Percentiles rank a stretch among this genome's conserved stretches.
These are phyloP conservation scores for Nothophytophthora sp. DNA, from an alignment of 352 stramenopile genomes.

Conservation along the genomic window DNA sequence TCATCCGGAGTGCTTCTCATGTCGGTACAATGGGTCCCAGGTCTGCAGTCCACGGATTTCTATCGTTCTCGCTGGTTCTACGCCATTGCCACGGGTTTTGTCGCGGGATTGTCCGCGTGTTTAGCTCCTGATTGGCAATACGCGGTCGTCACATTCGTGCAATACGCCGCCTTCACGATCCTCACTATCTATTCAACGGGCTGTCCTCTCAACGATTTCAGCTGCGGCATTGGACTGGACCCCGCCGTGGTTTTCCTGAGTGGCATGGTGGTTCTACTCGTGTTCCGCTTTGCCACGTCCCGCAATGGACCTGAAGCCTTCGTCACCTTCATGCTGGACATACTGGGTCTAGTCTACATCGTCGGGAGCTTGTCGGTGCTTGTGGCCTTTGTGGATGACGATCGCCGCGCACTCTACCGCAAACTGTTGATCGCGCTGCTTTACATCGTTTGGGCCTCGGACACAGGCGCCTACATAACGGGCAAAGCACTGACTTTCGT, in stretches of 20 bases:
- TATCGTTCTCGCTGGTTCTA: constrained; percentile 47
- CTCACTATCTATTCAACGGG: constrained; percentile 53
- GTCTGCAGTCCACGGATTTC: constrained; percentile 48
- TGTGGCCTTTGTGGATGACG: constrained; percentile 59
- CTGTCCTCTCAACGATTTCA: constrained; percentile 55
- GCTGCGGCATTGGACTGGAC: constrained; percentile 33
- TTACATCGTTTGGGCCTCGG: constrained; percentile 73
- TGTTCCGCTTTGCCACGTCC: constrained; percentile 34
- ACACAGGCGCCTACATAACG: constrained; percentile 94
- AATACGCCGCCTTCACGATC: constrained; percentile 45
- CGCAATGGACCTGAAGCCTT: constrained; percentile 22
- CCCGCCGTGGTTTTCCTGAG: constrained; percentile 29
- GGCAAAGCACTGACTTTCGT: constrained; percentile 85
- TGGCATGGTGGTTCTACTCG: constrained; percentile 33
- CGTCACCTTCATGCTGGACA: constrained; percentile 47
- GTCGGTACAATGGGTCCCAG: constrained; percentile 19
- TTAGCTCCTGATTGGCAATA: constrained; percentile 45
- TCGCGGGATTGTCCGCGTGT: constrained; percentile 38
- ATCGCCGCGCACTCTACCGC: constrained; percentile 41
- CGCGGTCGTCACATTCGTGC: constrained; percentile 34
- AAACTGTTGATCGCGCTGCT: constrained; percentile 62
- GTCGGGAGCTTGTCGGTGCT: constrained; percentile 45
- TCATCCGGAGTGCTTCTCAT: constrained; percentile 31
- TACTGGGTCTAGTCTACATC: constrained; percentile 60
- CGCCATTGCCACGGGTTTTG: constrained; percentile 30